Evolutionary conservation across 2,329 filamentous ascomycete genomes (phyloP).

Genomic region (Aureobasidium mangrovei): DNA sequence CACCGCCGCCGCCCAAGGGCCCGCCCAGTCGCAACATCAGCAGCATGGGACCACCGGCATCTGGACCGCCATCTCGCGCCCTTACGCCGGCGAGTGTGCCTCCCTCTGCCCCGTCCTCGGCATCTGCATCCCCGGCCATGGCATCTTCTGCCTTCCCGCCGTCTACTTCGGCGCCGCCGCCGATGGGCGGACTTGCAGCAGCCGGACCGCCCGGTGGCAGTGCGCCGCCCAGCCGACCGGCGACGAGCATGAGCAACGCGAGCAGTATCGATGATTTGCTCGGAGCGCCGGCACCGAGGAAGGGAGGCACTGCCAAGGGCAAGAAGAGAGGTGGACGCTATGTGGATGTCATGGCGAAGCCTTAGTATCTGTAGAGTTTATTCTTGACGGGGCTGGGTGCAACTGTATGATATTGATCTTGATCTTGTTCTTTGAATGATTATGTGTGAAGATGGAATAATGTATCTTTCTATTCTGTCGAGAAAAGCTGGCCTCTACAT

Average conservation of each 20-base stretch:
- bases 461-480: too few relatives aligned
- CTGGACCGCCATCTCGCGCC: constrained; percentile 22
- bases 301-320: constrained; percentile 47
- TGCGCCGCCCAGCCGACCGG: constrained; percentile 58
- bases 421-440: too few relatives aligned
- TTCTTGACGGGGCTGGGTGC: too few relatives aligned
- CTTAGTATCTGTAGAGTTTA: not conserved
- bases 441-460: too few relatives aligned
- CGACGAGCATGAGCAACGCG: constrained; percentile 81
- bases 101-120: constrained; percentile 23
- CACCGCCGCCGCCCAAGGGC: constrained; percentile 69
- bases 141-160: constrained; percentile 22
- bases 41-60: constrained; percentile 11
- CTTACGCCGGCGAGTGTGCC: constrained; percentile 17
- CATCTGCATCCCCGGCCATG: not conserved
- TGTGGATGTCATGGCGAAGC: constrained; percentile 87
- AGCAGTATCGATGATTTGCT: constrained; percentile 91
- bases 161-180: constrained; percentile 15
- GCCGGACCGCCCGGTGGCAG: constrained; percentile 30
- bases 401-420: too few relatives aligned
- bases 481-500: too few relatives aligned
- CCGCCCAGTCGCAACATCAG: constrained; percentile 34
- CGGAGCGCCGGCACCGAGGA: constrained; percentile 62
- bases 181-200: constrained; percentile 19
- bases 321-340: constrained; percentile 83